These are phyloP conservation scores for Zymoseptoria tritici DNA, from an alignment of 2,329 filamentous ascomycete species.

Conservation along the genomic window DNA sequence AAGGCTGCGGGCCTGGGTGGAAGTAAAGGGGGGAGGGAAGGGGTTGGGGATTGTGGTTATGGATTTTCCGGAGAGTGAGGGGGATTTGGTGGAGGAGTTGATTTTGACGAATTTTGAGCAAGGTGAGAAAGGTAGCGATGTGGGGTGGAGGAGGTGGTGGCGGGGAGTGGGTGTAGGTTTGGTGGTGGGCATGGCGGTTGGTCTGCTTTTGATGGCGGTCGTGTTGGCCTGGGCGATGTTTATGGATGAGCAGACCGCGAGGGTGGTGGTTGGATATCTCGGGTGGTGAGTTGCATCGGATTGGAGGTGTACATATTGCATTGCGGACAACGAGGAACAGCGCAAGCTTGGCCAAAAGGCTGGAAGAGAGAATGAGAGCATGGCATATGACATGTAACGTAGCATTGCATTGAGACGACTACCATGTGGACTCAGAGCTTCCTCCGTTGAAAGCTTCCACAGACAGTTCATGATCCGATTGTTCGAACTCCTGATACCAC, in stretches of 20 bases:
- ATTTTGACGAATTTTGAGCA: slow-evolving; percentile 35
- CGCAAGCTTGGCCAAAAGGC: background rate
- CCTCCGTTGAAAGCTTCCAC: too few relatives aligned
- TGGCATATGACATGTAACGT: too few relatives aligned
- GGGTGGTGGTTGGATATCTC: background rate
- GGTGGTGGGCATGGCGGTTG: background rate
- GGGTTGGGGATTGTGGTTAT: slow-evolving; percentile 31
- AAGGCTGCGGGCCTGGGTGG: slow-evolving; percentile 29
- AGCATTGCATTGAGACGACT: background rate
- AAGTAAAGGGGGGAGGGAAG: slow-evolving; percentile 21
- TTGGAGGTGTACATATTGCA: background rate
- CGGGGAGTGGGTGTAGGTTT: background rate
- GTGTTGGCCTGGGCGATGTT: background rate
- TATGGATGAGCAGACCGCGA: background rate
- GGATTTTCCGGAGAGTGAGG: slow-evolving; percentile 34
- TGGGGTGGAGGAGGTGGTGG: background rate
- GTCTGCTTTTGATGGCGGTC: background rate
- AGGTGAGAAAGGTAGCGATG: background rate
- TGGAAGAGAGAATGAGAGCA: background rate
- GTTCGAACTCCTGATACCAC: too few relatives aligned
- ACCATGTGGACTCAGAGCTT: too few relatives aligned
- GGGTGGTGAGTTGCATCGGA: background rate
- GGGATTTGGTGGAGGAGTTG: slow-evolving; percentile 35
- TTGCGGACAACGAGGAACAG: background rate
- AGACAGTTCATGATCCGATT: too few relatives aligned